These are phyloP conservation scores for Aspergillus melleus DNA, from an alignment of 2,329 filamentous ascomycete genomes.

Conservation along the genomic window DNA sequence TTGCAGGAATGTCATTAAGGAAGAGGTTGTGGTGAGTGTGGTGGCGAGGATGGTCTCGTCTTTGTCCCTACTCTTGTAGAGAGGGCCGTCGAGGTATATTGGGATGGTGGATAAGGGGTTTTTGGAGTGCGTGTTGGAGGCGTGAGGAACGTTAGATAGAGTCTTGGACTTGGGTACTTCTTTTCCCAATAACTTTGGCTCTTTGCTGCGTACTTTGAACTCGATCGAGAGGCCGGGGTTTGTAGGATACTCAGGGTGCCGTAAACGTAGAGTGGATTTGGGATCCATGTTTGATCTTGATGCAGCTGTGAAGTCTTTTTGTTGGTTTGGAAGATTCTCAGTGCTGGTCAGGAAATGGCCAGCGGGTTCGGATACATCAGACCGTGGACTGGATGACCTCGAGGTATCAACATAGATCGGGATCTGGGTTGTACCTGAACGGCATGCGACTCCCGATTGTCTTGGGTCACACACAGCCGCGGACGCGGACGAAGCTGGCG, in stretches of 20 bases:
- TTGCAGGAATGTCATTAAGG: background rate
- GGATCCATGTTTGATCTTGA: background rate
- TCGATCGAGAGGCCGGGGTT: background rate
- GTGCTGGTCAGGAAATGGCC: conserved; percentile 20
- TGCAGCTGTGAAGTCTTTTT: conserved; percentile 1
- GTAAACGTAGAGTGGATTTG: background rate
- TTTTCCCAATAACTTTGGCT: too few species aligned
- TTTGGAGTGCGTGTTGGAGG: background rate
- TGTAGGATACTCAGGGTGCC: background rate
- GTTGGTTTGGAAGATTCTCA: conserved; percentile 24
- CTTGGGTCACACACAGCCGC: background rate
- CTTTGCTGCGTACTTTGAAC: too few species aligned
- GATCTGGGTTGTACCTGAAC: conserved; percentile 4
- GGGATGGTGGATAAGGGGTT: conserved; percentile 1
- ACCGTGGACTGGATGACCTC: background rate
- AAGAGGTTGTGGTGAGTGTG: background rate
- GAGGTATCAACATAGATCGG: conserved; percentile 24
- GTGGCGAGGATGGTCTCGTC: background rate
- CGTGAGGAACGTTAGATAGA: background rate
- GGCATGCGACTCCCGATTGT: background rate
- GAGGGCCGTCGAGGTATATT: background rate
- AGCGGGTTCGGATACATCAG: background rate
- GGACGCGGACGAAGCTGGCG: background rate
- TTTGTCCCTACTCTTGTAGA: background rate
- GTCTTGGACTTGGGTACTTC: background rate